phyloP scores from a whole-genome alignment of 1,284 basidiomycete species.

The Leccinum fuscescens region DNA sequence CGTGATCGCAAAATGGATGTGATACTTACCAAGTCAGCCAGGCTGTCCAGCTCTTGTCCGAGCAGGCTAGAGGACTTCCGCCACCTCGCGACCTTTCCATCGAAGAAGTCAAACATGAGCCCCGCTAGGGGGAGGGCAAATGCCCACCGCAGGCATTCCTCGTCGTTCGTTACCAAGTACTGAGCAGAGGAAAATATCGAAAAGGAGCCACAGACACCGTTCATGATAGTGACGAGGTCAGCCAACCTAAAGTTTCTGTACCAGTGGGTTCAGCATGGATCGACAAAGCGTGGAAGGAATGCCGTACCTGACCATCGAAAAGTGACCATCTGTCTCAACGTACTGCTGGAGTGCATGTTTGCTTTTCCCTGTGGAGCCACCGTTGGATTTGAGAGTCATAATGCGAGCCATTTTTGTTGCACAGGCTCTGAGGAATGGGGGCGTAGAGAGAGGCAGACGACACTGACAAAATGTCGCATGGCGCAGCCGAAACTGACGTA shows the following conservation, averaged over 20 bases:
- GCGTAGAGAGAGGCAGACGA: conserved; percentile 29
- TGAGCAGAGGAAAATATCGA: conserved; percentile 92
- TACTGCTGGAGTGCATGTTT: conserved; percentile 75
- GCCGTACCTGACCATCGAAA: conserved; percentile 86
- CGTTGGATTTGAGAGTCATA: conserved; percentile 33
- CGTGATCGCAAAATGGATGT: neutral
- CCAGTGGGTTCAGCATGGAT: conserved; percentile 16
- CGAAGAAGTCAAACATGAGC: conserved; percentile 97
- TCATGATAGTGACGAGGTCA: conserved; percentile 99
- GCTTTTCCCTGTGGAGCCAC: conserved; percentile 12
- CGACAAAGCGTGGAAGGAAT: conserved; percentile 13
- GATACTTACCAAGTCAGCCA: conserved; percentile 84
- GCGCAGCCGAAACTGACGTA: conserved; percentile 10
- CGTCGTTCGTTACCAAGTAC: conserved; percentile 83
- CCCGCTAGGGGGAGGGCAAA: conserved; percentile 89
- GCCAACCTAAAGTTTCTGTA: conserved; percentile 94
- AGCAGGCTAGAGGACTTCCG: conserved; percentile 92
- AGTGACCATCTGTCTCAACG: conserved; percentile 86
- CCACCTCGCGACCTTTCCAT: conserved; percentile 98
- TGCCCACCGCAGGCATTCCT: conserved; percentile 80
- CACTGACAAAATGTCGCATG: conserved; percentile 21
- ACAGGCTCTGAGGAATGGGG: conserved; percentile 1
- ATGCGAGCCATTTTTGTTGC: conserved; percentile 23
- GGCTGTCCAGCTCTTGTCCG: conserved; percentile 97
- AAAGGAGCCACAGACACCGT: conserved; percentile 96